Base-by-base conservation (phyloP, 768 basidiomycete genomes). In the Suillus paluster region DNA sequence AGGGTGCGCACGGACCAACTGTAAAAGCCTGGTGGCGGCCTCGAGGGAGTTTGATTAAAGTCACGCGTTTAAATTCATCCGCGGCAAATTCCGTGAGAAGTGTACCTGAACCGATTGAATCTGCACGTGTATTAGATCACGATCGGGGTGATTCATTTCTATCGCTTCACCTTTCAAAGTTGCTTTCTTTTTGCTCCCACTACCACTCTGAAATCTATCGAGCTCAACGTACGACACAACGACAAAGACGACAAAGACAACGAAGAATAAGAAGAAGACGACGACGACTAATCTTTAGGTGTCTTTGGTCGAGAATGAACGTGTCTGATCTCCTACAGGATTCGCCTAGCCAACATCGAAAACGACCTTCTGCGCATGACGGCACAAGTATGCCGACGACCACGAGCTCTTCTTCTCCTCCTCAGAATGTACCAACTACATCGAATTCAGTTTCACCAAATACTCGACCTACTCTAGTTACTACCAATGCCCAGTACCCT, bases 271-370 rank as follows among this genome's bases (percentile, higher is more conserved):
- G 1, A 36, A n/a, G 1, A 34, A 11, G 33, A 34, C n/a, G 0
- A 52, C 34, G 14, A 8, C 12, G 3, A 19, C 15, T 1, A 50
- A 7, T 53, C 71, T 70, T 44, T 30, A 23, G 30, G 30, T 2
- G 23, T n/a, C n/a, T n/a, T n/a, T n/a, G 15, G 36, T 38, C 41
- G 8, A 38, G 19, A 8, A 90, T 90, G 89, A 88, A 90, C 75
- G 86, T 91, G 66, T 84, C 85, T 25, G 84, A 80, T 70, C 82
- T 91, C 60, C 77, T 91, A 27, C 87, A 89, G 66, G 87, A 88
- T 73, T 85, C 88, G 0, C 89, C 89, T 54, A 88, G 87, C 0
- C 87, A 87, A 67, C 83, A 83, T 68, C 66, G 77, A 23, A 68
- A 77, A 69, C 68, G 68, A 4, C 64, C 77, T 12, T 66, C 70